These are phyloP conservation scores for Pycnococcus provasolii DNA, from an alignment of 139 green algal species.

Conservation along the genomic window DNA sequence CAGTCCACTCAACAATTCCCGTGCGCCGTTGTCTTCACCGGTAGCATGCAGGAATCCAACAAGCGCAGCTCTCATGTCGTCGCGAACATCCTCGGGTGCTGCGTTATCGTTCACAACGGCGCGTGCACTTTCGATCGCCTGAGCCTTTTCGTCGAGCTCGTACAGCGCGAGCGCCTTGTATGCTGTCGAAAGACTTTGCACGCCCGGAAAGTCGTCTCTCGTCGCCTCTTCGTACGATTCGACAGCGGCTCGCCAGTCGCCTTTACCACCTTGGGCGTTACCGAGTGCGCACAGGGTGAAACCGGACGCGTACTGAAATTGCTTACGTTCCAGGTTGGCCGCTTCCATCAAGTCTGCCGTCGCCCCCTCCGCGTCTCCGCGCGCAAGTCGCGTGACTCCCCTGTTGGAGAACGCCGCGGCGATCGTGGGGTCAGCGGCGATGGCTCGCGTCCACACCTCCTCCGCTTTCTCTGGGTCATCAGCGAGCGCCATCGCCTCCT, in stretches of 20 bases:
- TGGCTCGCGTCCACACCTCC: neutral
- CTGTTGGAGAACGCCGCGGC: neutral
- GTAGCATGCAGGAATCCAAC: neutral
- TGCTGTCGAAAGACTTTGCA: neutral
- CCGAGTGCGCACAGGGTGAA: conserved; percentile 1
- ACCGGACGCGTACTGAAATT: neutral
- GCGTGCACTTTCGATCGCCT: neutral
- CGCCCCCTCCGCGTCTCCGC: neutral
- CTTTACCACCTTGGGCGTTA: neutral
- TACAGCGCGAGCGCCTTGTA: neutral
- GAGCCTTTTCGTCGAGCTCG: neutral
- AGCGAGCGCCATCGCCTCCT: too few species aligned
- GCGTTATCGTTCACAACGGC: neutral
- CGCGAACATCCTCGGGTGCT: neutral
- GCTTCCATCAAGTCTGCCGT: neutral
- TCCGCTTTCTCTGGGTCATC: neutral
- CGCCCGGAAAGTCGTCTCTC: neutral
- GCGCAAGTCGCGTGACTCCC: neutral
- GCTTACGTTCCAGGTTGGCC: neutral
- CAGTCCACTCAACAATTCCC: neutral
- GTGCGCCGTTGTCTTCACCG: neutral
- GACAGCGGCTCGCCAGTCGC: neutral
- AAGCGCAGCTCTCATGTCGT: neutral
- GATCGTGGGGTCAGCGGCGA: neutral
- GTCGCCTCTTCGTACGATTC: neutral